Evolutionary conservation across 495 filamentous ascomycete species (phyloP).

Genomic region (Trichocladium uniseriatum): DNA sequence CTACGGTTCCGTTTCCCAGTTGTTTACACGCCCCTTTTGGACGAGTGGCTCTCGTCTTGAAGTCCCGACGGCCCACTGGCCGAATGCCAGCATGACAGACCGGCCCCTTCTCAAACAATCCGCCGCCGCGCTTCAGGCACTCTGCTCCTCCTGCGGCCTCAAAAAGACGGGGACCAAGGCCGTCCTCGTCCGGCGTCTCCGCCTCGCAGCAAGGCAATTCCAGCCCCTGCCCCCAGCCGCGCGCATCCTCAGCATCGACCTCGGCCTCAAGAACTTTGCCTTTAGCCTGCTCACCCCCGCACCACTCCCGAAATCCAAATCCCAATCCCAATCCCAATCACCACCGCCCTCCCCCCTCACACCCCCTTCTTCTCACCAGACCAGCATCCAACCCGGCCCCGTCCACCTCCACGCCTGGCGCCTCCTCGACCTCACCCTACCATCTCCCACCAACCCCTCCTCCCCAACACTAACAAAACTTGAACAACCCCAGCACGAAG

Average conservation of each 20-base stretch:
- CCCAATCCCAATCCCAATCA: neutral
- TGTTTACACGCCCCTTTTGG: too few relatives aligned
- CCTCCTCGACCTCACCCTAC: constrained; percentile 25
- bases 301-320: neutral
- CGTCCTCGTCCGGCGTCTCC: constrained; percentile 9
- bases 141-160: constrained; percentile 19
- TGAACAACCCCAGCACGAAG: neutral
- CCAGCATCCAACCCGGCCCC: constrained; percentile 32
- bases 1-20: too few relatives aligned
- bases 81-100: constrained; percentile 4
- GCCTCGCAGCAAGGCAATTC: constrained; percentile 9
- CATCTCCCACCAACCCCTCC: neutral
- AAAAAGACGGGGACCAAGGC: constrained; percentile 13
- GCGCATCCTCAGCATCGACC: constrained; percentile 68
- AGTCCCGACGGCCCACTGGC: too few relatives aligned
- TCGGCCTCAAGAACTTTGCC: constrained; percentile 80
- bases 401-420: constrained; percentile 24
- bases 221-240: constrained; percentile 11
- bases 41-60: too few relatives aligned
- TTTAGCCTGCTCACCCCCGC: constrained; percentile 51
- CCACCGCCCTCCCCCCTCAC: neutral
- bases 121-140: neutral
- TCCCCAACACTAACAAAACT: neutral
- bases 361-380: too few relatives aligned
- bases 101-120: neutral